Conservation (phyloP, 2,329 filamentous ascomycete species). For the Fusarium subglutinans region DNA sequence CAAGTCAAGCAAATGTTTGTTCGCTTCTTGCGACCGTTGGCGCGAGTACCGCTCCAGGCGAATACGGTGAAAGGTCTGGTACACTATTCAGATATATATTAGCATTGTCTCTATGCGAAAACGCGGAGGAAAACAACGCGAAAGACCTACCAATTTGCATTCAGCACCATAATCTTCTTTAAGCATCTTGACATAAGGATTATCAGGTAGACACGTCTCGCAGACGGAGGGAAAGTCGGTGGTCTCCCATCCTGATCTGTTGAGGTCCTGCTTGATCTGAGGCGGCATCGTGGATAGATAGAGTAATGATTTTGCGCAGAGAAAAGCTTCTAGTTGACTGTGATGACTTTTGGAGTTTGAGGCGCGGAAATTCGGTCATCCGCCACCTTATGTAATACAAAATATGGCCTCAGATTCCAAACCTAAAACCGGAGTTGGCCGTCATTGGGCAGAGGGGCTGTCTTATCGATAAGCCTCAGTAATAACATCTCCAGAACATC, state of each 20-base stretch:
- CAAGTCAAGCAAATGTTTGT: constrained; percentile 97
- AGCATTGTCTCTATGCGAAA: neutral
- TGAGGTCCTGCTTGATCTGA: constrained; percentile 95
- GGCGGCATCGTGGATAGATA: constrained; percentile 70
- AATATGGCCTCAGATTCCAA: constrained; percentile 13
- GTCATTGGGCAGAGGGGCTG: constrained; percentile 19
- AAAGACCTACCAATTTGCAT: constrained; percentile 69
- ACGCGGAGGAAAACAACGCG: neutral
- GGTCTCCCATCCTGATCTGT: constrained; percentile 95
- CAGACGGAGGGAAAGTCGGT: constrained; percentile 89
- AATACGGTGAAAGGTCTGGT: constrained; percentile 97
- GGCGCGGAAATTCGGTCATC: constrained; percentile 40
- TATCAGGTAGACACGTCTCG: constrained; percentile 94
- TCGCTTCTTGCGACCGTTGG: constrained; percentile 85
- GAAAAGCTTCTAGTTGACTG: constrained; percentile 21
- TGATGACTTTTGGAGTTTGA: constrained; percentile 41
- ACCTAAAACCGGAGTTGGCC: constrained; percentile 19
- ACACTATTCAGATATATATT: constrained; percentile 58
- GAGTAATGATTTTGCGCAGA: constrained; percentile 31
- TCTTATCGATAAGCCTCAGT: constrained; percentile 43
- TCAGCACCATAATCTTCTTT: constrained; percentile 95
- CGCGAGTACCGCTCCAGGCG: constrained; percentile 92
- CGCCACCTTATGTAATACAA: constrained; percentile 41
- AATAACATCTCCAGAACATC: neutral
- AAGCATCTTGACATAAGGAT: constrained; percentile 98